Evolutionary conservation across 441 rosid species (phyloP), one percentile per base, ranked within the genome.

Genomic region (Theobroma grandiflorum): DNA sequence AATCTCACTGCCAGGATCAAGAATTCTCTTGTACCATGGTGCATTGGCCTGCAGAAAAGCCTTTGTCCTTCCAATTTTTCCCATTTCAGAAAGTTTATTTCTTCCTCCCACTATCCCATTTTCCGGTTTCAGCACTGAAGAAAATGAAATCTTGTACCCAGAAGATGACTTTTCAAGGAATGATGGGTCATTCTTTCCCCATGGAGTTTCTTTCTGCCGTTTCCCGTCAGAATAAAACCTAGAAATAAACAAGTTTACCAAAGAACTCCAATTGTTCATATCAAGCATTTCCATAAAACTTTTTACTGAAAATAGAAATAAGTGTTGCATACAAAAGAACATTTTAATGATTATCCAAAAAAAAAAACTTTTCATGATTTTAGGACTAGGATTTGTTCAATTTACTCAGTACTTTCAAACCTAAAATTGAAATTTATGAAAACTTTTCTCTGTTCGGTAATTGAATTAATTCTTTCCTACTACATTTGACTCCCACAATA

Each of bases 1-100:
- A 35, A 90, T 90, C 80, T 94, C 94, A 63, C 97, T 92, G 47
- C 94, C 95, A 1, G 99, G 99, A 83, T 94, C 98, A 61, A 94
- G 96, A 63, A 94, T 92, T 59, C 84, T 93, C 73, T 76, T 91
- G 88, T 84, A 84, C 98, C 96, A 93, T 4, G 93, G 85, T 18
- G 55, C 78, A 79, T 80, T 85, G 3, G 84, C 89, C 65, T 83
- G 87, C 1, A 85, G 83, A 65, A 87, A 87, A 8, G 81, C 84
- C 83, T 89, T 91, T 52, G 87, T 81, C 84, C 76, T 88, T 73
- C 79, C 88, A 35, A 61, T 64, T 85, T 88, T 90, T 73, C 83
- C 62, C 33, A 87, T 75, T 62, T 89, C 94, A 10, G 83, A 77
- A 74, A 86, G 77, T 84, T 86, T 90, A 78, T 58, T 82, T 83